Evolutionary conservation across 208 protist species (phyloP).

Genomic region (Trypanosoma conorhini): DNA sequence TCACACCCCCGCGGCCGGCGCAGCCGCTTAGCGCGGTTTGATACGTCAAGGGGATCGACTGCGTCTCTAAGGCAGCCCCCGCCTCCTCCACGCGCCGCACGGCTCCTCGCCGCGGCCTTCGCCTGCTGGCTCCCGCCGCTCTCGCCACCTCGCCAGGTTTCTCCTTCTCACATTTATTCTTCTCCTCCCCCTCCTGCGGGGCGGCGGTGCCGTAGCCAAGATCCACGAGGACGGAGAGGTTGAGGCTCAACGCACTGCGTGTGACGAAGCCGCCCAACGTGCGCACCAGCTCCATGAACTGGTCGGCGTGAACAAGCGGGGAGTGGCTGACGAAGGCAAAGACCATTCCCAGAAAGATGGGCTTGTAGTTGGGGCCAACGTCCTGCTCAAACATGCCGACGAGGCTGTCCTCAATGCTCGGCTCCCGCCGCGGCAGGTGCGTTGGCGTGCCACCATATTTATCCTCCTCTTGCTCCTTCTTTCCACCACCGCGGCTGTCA

Average conservation of each 20-base stretch:
- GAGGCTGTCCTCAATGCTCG: slow-evolving; percentile 8
- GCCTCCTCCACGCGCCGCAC: background rate
- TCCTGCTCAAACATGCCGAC: slow-evolving; percentile 18
- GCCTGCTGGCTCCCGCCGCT: background rate
- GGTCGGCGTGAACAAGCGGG: slow-evolving; percentile 25
- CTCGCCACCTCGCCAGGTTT: slow-evolving; percentile 17
- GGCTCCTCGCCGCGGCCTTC: background rate
- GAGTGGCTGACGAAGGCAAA: slow-evolving; percentile 38
- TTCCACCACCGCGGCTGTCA: background rate
- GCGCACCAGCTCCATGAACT: slow-evolving; percentile 58
- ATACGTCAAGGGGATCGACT: slow-evolving; percentile 42
- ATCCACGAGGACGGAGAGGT: slow-evolving; percentile 55
- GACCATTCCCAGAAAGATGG: slow-evolving; percentile 56
- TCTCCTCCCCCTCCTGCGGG: background rate
- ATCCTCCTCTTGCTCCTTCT: background rate
- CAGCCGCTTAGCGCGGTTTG: slow-evolving; percentile 29
- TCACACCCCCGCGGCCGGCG: slow-evolving; percentile 29
- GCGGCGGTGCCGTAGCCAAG: slow-evolving; percentile 22
- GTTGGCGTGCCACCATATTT: background rate
- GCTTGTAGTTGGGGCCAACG: slow-evolving; percentile 48
- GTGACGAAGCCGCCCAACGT: slow-evolving; percentile 66
- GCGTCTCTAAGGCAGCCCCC: background rate
- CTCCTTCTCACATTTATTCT: background rate
- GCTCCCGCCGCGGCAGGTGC: background rate
- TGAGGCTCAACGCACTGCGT: slow-evolving; percentile 35